Base-by-base conservation (phyloP, 768 basidiomycete genomes). In the Rhizopogon vinicolor region DNA sequence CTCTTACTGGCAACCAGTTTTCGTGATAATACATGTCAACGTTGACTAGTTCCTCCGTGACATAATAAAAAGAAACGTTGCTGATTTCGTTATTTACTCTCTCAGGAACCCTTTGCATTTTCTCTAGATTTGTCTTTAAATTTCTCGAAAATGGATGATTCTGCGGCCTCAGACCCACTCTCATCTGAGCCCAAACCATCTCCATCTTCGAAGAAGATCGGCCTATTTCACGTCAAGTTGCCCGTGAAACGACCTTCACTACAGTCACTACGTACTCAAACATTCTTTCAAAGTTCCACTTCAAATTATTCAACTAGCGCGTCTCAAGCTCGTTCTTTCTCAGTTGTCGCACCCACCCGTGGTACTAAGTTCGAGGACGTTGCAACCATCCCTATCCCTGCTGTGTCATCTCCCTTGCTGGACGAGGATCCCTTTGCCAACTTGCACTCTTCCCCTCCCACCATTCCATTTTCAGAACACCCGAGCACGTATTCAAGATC, bases 351-450 rank as follows among this genome's bases (percentile, higher is more conserved):
- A 46, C n/a, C 37, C 7, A 14, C 31, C 13, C 13, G 29, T 37
- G 31, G 43, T 31, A 29, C 50, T 53, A 37, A 31, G 39, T 33
- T 42, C 22, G 19, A 29, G 50, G 44, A 25, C 39, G 37, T 41
- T 22, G 45, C 57, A 45, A 48, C 44, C 55, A 16, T 59, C 39
- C 19, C 45, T 6, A 31, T 55, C 18, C 29, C 50, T 22, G 31
- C 57, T 18, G 46, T 58, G 16, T 60, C 61, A 10, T 51, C 51
- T 18, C 14, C 44, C 22, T 74, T 88, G 18, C 72, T 87, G 25
- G 87, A 89, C 61, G 83, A 85, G 51, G 88, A 90, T 62, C 88
- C 88, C 2, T 90, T 90, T 61, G 88, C 88, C 19, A 82, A 84
- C 57, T 73, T 86, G 44, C 14, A 57, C 13, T 71, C 76, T 0